A percentile compares a stretch with the other conserved stretches of the same genome.
These are phyloP conservation scores for Coniochaeta sp. DNA, from an alignment of 2,329 filamentous ascomycete species.

Conservation along the genomic window DNA sequence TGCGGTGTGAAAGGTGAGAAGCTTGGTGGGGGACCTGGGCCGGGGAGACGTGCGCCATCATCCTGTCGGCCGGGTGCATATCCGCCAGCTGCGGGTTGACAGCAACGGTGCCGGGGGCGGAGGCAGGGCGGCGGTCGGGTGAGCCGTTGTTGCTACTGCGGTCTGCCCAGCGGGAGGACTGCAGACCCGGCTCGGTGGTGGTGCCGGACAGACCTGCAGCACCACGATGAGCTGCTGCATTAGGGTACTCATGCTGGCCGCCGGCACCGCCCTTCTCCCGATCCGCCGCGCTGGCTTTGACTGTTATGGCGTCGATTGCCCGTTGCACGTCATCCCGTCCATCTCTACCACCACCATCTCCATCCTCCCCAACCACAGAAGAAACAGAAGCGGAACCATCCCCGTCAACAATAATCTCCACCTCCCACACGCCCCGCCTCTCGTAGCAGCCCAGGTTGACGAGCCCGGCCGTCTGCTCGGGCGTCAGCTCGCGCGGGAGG, in stretches of 20 bases:
- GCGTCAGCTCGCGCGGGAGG: constrained; percentile 32
- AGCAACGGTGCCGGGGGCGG: background rate
- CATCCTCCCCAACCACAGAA: background rate
- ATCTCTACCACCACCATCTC: background rate
- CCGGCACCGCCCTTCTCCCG: too few species aligned
- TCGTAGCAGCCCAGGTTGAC: constrained; percentile 26
- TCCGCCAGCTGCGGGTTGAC: background rate
- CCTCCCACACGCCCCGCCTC: constrained; percentile 18
- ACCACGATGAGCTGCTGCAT: too few species aligned
- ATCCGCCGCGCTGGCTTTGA: too few species aligned
- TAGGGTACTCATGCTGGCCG: too few species aligned
- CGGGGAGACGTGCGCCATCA: constrained; percentile 5
- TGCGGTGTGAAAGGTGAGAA: too few species aligned
- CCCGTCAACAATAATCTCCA: constrained; percentile 14
- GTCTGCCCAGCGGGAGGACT: constrained; percentile 6
- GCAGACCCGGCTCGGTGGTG: background rate
- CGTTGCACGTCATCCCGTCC: too few species aligned
- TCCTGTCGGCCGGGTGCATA: constrained; percentile 6
- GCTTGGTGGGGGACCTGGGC: background rate
- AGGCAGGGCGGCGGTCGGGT: background rate
- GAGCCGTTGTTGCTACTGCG: constrained; percentile 3
- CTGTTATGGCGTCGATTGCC: too few species aligned
- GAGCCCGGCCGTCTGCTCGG: constrained; percentile 30
- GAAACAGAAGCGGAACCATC: background rate
- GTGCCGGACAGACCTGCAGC: too few species aligned